Evolutionary conservation across 139 green algal genomes (phyloP).

Genomic region (Coelastrella sp.): DNA sequence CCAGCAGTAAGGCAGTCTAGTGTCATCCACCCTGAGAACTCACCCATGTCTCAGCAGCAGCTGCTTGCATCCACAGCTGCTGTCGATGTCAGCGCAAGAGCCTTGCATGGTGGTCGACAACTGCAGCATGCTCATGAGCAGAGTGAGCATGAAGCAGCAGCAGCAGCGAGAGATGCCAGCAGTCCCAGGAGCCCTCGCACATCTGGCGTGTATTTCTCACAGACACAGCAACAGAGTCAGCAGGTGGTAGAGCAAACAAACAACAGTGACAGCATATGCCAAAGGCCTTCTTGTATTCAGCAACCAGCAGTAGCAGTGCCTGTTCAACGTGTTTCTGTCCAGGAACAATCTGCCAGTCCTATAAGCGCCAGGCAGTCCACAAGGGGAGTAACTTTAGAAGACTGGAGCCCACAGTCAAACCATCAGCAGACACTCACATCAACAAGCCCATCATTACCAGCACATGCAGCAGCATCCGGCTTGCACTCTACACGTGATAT

Average conservation of each 20-base stretch:
- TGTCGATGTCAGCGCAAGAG: too few relatives aligned
- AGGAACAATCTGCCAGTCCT: neutral
- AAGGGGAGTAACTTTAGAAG: constrained; percentile 1
- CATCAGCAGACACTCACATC: neutral
- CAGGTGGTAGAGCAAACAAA: too few relatives aligned
- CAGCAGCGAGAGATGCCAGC: neutral
- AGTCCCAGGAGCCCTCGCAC: neutral
- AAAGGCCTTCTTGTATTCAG: neutral
- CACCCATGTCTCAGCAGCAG: neutral
- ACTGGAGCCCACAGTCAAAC: neutral
- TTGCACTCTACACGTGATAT: neutral
- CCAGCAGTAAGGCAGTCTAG: too few relatives aligned
- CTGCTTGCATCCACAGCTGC: neutral
- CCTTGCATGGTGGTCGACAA: too few relatives aligned
- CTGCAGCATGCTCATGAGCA: neutral
- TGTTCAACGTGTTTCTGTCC: neutral
- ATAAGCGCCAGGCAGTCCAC: neutral
- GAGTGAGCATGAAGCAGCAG: neutral
- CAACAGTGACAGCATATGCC: too few relatives aligned
- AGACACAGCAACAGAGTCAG: neutral
- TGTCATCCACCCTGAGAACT: neutral
- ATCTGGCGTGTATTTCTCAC: neutral
- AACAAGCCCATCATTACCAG: neutral
- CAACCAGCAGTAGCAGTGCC: neutral
- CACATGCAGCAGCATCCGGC: neutral